These are phyloP conservation scores for Dalbergia cochinchinensis DNA, from an alignment of 306 rosid genomes.

Conservation along the genomic window DNA sequence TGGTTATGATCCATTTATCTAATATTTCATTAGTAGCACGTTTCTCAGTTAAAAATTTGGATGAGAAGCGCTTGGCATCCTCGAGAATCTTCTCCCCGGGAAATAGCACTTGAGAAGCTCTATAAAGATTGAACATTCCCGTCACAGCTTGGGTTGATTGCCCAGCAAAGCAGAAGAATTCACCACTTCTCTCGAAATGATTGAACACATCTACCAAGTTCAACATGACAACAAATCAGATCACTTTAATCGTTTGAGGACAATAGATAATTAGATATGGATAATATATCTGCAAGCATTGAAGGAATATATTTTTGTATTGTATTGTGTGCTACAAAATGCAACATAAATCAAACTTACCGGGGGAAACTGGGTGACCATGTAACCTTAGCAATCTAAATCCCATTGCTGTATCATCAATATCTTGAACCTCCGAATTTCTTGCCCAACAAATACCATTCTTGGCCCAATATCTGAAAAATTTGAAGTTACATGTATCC, in stretches of 20 bases:
- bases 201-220: conserved; percentile 60
- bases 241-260: background rate
- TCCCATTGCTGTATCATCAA: conserved; percentile 94
- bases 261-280: no score
- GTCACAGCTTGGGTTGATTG: conserved; percentile 81
- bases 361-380: conserved; percentile 69
- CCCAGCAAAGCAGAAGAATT: conserved; percentile 71
- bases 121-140: conserved; percentile 67
- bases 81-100: conserved; percentile 74
- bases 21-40: conserved; percentile 63
- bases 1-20: conserved; percentile 85
- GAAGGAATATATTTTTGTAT: background rate
- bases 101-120: conserved; percentile 71
- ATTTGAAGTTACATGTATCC: background rate
- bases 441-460: conserved; percentile 94
- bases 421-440: conserved; percentile 71
- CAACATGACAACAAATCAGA: background rate
- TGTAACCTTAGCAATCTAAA: conserved; percentile 74
- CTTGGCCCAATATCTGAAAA: conserved; percentile 73
- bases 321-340: no score
- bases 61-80: conserved; percentile 63
- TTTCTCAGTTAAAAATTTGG: conserved; percentile 63
- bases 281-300: no score
- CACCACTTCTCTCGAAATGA: conserved; percentile 64
- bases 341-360: conserved; percentile 42